Conservation (phyloP, 2,329 filamentous ascomycete genomes). For the Tolypocladium nubicola region DNA sequence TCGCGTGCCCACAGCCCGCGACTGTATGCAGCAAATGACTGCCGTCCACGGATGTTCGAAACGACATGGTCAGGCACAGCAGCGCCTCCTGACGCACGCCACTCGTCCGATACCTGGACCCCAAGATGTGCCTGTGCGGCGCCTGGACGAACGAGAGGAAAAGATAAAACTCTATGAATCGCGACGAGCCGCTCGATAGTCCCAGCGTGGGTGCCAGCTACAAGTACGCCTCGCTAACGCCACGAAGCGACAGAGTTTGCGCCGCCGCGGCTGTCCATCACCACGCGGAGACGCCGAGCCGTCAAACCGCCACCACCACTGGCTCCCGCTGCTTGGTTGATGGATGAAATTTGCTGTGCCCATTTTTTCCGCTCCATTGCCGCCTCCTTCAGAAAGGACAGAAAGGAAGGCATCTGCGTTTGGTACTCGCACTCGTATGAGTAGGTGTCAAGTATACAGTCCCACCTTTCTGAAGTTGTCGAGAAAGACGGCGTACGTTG, state of each 20-base stretch:
- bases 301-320: background rate
- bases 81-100: background rate
- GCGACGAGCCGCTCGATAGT: background rate
- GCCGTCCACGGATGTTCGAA: background rate
- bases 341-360: too few species aligned
- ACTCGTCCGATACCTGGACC: background rate
- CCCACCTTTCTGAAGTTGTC: too few species aligned
- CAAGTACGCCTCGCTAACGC: background rate
- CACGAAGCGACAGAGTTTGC: background rate
- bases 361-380: too few species aligned
- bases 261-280: background rate
- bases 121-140: background rate
- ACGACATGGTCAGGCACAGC: background rate
- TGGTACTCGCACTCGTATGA: too few species aligned
- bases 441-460: too few species aligned
- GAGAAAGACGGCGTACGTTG: too few species aligned
- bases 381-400: too few species aligned
- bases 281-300: background rate
- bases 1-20: background rate
- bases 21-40: background rate
- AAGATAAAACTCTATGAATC: background rate
- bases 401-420: too few species aligned
- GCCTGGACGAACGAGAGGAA: background rate
- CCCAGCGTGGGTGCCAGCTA: background rate
- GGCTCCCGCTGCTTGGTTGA: background rate